Base-by-base conservation (phyloP, 1,284 basidiomycete species). In the Ustilago crameri region DNA sequence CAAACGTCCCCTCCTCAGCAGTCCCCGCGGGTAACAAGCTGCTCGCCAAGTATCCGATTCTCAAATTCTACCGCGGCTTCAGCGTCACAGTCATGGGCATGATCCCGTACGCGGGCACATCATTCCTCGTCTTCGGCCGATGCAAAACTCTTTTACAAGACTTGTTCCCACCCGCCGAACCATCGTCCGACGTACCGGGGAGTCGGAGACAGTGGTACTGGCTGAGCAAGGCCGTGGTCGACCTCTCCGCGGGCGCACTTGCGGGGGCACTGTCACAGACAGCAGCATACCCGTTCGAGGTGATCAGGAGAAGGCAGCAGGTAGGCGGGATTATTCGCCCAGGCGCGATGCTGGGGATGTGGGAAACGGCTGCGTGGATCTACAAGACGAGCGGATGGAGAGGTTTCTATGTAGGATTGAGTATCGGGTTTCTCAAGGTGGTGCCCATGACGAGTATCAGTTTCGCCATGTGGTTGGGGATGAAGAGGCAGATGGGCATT, bases 1-100 rank as follows among this genome's bases (percentile, higher is more conserved):
- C 70, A 0, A 43, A 73, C 45, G 65, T 68, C 0, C 70, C 70
- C 9, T 58, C 61, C 1, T 51, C 57, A 0, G 51, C 60, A 1
- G 56, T 62, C 0, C 70, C 70, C 1, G 57, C 61, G 4, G 64
- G 64, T 2, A 61, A 65, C 26, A 47, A 47, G 8, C 35, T 82
- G 10, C 57, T 83, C 9, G 46, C 69, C 20, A 65, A 64, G 15
- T 74, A 66, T 30, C 82, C 82, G 0, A 44, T 83, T 9, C 87
- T 93, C 61, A 93, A 95, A 79, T 95, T 95, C 84, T 99, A 99
- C 83, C 91, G 96, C 30, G 96, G 96, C 9, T 98, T 98, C 84
- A 67, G 64, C 51, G 81, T 82, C 5, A 83, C 82, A 3, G 74
- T 83, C 24, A 59, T 83, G 60, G 82, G 82, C 24, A 98, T 98